A percentile compares a stretch with the other conserved stretches of the same genome.
These are phyloP conservation scores for Spathaspora passalidarum DNA, from an alignment of 805 yeast species.

Conservation along the genomic window DNA sequence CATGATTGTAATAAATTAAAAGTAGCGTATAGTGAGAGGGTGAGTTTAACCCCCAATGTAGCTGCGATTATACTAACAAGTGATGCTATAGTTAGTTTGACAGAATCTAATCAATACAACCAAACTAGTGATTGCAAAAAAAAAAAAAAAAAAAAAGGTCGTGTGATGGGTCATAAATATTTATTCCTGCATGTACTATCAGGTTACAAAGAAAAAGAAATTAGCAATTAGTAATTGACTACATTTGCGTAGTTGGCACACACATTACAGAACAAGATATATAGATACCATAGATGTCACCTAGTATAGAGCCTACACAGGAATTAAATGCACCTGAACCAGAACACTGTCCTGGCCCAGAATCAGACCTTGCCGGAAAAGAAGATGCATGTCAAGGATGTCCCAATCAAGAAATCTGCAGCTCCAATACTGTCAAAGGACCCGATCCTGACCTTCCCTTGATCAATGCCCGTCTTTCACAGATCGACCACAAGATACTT, in stretches of 20 bases:
- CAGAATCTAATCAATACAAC: background rate
- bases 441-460: conserved; percentile 91
- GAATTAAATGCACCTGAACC: conserved; percentile 70
- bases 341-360: conserved; percentile 98
- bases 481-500: conserved; percentile 72
- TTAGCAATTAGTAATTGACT: background rate
- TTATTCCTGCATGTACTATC: background rate
- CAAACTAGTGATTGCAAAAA: background rate
- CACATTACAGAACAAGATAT: background rate
- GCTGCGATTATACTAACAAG: too few relatives aligned
- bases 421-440: conserved; percentile 78
- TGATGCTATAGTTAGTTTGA: too few relatives aligned
- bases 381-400: conserved; percentile 94
- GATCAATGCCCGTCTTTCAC: conserved; percentile 64
- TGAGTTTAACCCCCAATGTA: too few relatives aligned
- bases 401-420: conserved; percentile 89
- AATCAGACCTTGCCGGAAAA: conserved; percentile 88
- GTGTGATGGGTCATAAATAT: background rate
- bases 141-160: background rate
- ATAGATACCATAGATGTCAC: conserved; percentile 18
- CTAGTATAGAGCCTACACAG: conserved; percentile 18
- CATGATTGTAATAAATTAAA: background rate
- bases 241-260: background rate
- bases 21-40: background rate
- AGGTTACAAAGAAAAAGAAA: background rate